Evolutionary conservation across 78 protist genomes (phyloP).

Genomic region (Tieghemostelium lacteum): DNA sequence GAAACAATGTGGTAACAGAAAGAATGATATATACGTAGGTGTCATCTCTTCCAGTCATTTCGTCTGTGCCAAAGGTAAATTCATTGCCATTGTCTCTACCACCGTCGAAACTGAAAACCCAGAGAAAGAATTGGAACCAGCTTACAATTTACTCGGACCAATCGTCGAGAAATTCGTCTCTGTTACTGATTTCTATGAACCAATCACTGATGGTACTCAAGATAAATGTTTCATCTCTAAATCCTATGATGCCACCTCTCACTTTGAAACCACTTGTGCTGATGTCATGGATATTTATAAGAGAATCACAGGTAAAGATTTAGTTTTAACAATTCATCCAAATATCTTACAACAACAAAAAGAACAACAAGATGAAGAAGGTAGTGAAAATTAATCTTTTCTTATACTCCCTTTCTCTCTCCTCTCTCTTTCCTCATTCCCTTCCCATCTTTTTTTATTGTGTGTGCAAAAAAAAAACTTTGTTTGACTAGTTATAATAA

Average conservation of each 20-base stretch:
- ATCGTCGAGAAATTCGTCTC: constrained; percentile 86
- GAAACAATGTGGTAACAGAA: constrained; percentile 86
- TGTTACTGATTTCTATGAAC: constrained; percentile 84
- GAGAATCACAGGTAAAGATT: constrained; percentile 84
- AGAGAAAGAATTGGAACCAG: constrained; percentile 94
- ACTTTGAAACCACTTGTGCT: constrained; percentile 90
- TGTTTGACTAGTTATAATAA: background rate
- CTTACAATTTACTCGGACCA: constrained; percentile 89
- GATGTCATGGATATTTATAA: constrained; percentile 89
- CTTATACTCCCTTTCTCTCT: too few species aligned
- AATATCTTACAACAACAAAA: constrained; percentile 46
- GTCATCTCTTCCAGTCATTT: constrained; percentile 87
- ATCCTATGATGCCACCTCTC: constrained; percentile 93
- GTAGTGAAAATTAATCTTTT: too few species aligned
- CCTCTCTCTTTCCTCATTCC: too few species aligned
- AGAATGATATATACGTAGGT: constrained; percentile 95
- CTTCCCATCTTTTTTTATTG: background rate
- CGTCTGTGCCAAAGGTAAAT: constrained; percentile 95
- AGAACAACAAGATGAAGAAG: constrained; percentile 17
- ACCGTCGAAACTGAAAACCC: constrained; percentile 95
- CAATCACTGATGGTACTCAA: constrained; percentile 85
- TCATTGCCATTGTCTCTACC: constrained; percentile 95
- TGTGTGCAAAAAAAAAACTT: background rate
- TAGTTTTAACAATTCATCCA: constrained; percentile 70
- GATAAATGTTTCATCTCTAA: constrained; percentile 86